Percentiles rank a stretch among this genome's conserved stretches.
These are phyloP conservation scores for Straminergon stramineum DNA, from an alignment of 225 moss, liverwort and hornwort genomes.

Conservation along the genomic window DNA sequence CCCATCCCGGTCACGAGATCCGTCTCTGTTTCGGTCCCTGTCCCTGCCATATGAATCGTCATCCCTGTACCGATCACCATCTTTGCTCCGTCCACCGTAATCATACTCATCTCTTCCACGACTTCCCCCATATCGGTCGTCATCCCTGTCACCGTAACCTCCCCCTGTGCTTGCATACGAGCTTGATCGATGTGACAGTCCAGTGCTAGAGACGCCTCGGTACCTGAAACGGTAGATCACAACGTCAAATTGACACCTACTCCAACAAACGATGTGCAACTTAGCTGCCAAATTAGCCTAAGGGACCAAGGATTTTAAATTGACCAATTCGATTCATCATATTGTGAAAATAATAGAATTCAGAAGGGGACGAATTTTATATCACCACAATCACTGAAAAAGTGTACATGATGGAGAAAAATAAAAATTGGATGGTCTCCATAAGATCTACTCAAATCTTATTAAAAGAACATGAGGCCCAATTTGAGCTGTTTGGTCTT, in stretches of 20 bases:
- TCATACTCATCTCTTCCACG: constrained; percentile 74
- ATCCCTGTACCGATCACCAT: constrained; percentile 76
- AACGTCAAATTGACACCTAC: background rate
- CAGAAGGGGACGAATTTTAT: background rate
- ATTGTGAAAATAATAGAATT: background rate
- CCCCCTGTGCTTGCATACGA: constrained; percentile 75
- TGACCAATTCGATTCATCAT: background rate
- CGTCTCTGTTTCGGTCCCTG: constrained; percentile 57
- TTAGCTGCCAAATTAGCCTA: background rate
- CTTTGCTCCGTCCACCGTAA: constrained; percentile 44
- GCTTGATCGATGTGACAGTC: constrained; percentile 58
- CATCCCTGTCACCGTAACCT: constrained; percentile 71
- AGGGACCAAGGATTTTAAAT: background rate
- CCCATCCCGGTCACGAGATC: constrained; percentile 55
- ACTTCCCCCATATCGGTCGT: constrained; percentile 71
- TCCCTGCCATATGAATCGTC: constrained; percentile 63
- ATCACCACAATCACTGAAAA: background rate
- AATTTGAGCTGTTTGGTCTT: background rate
- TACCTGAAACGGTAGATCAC: constrained; percentile 32
- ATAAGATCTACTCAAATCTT: background rate
- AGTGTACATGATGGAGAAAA: background rate
- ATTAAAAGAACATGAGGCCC: background rate
- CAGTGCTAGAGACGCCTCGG: constrained; percentile 80
- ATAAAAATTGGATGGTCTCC: background rate
- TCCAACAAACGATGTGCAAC: background rate